These are phyloP conservation scores for Fusarium globosum DNA, from an alignment of 2,329 filamentous ascomycete genomes.

Conservation along the genomic window DNA sequence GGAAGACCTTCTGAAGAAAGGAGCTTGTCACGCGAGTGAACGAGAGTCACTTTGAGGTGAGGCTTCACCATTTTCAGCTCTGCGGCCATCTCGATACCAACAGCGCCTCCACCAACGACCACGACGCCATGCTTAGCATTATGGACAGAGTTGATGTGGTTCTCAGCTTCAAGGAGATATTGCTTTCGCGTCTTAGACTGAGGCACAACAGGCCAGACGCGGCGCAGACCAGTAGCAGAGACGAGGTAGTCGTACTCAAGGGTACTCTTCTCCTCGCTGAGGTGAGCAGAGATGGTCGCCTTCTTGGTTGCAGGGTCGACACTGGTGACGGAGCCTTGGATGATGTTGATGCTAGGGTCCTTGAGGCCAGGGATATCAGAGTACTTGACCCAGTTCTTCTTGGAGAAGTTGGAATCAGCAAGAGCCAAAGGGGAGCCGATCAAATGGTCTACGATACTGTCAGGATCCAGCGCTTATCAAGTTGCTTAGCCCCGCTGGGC, in stretches of 20 bases:
- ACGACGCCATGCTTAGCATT: slow-evolving; percentile 69
- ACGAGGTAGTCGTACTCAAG: slow-evolving; percentile 80
- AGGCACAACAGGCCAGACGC: slow-evolving; percentile 79
- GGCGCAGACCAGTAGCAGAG: slow-evolving; percentile 74
- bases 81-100: slow-evolving; percentile 84
- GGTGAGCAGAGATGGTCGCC: slow-evolving; percentile 64
- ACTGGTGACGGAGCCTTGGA: slow-evolving; percentile 72
- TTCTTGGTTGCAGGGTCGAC: slow-evolving; percentile 70
- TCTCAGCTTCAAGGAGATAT: slow-evolving; percentile 70
- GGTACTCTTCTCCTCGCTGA: slow-evolving; percentile 55
- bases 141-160: slow-evolving; percentile 67
- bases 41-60: slow-evolving; percentile 73
- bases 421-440: slow-evolving; percentile 81
- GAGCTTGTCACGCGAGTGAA: slow-evolving; percentile 77
- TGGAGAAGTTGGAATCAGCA: slow-evolving; percentile 70
- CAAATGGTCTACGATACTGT: slow-evolving; percentile 68
- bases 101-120: slow-evolving; percentile 81
- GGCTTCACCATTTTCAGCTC: slow-evolving; percentile 79
- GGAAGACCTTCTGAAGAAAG: slow-evolving; percentile 80
- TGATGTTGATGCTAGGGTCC: slow-evolving; percentile 68
- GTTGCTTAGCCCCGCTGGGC: neutral
- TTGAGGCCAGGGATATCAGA: slow-evolving; percentile 74
- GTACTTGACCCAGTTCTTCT: slow-evolving; percentile 77
- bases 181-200: slow-evolving; percentile 70
- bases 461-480: neutral